phyloP scores from a whole-genome alignment of 768 basidiomycete species.

The Termitomyces sp. region DNA sequence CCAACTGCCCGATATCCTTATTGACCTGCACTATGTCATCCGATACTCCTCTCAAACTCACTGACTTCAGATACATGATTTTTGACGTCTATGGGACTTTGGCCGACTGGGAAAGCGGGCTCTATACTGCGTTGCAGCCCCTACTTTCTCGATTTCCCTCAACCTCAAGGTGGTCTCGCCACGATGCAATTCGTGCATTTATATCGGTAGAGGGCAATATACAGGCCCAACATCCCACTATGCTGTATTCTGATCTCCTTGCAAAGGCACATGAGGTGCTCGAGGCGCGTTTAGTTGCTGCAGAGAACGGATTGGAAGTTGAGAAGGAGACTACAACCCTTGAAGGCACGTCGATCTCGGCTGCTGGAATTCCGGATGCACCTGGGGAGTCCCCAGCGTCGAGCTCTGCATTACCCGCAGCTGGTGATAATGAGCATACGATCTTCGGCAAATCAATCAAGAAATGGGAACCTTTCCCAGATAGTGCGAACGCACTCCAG shows the following conservation, averaged over 20 bases:
- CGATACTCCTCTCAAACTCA: conserved; percentile 25
- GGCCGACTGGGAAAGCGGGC: conserved; percentile 73
- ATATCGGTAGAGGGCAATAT: conserved; percentile 51
- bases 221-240: conserved; percentile 51
- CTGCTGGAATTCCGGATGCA: conserved; percentile 1
- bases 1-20: not conserved
- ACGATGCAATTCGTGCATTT: conserved; percentile 52
- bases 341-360: conserved; percentile 12
- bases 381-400: conserved; percentile 13
- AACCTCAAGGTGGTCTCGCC: conserved; percentile 41
- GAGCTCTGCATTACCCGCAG: conserved; percentile 12
- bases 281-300: conserved; percentile 31
- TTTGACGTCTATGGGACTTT: conserved; percentile 82
- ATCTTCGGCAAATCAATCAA: conserved; percentile 58
- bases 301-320: conserved; percentile 17
- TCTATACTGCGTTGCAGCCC: conserved; percentile 52
- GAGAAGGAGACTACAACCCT: conserved; percentile 12
- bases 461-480: conserved; percentile 65
- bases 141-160: conserved; percentile 41
- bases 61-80: conserved; percentile 51
- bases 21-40: not conserved
- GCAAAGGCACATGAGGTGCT: conserved; percentile 40
- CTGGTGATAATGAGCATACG: conserved; percentile 29
- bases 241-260: conserved; percentile 62
- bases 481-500: conserved; percentile 58